phyloP scores from a whole-genome alignment of 2,329 filamentous ascomycete genomes.

The Penicillium sp. region DNA sequence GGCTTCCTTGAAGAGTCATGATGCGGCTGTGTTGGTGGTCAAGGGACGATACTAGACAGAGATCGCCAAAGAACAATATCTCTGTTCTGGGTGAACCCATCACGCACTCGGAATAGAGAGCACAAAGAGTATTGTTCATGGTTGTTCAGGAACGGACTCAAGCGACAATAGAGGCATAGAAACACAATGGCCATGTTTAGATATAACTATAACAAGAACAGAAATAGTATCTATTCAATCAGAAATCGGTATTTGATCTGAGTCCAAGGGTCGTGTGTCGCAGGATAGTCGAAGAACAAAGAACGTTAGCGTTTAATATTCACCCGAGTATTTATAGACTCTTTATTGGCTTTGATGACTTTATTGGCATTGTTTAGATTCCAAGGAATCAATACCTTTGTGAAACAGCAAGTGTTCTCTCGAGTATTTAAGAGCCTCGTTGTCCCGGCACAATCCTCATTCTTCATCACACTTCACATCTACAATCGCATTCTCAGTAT shows the following conservation, averaged over 20 bases:
- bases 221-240: not conserved
- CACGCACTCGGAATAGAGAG: not conserved
- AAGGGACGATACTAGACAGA: slow-evolving; percentile 13
- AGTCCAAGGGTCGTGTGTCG: not conserved
- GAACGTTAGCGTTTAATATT: not conserved
- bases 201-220: not conserved
- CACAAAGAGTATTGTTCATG: not conserved
- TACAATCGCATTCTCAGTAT: not conserved
- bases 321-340: not conserved
- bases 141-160: not conserved
- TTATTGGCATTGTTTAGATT: not conserved
- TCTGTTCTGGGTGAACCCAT: not conserved
- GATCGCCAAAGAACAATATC: not conserved
- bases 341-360: not conserved
- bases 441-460: not conserved
- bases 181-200: not conserved
- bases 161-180: not conserved
- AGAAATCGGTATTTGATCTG: not conserved
- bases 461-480: not conserved
- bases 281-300: not conserved
- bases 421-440: not conserved
- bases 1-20: slow-evolving; percentile 29
- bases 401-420: not conserved
- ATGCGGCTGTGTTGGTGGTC: slow-evolving; percentile 33
- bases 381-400: not conserved